Base-by-base conservation (phyloP, 192 early-diverging fungal species). In the Linnemannia schmuckeri region DNA sequence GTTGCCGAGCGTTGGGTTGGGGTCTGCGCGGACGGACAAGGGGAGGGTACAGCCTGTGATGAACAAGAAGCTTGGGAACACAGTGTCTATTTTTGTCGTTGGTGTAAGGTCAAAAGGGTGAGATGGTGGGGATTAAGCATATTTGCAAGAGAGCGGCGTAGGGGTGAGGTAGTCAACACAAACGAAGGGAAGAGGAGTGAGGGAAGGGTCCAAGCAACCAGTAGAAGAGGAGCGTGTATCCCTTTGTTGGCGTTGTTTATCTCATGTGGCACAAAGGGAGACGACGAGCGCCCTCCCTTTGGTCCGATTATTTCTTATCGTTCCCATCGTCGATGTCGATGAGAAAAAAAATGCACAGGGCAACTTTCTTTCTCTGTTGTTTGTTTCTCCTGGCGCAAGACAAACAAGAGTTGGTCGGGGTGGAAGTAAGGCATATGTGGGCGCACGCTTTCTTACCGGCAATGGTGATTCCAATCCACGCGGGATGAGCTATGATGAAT, bases 51-150 rank as follows among this genome's bases (percentile, higher is more conserved):
- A 84, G 10, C 93, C 93, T 10, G 85, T 87, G 35, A 93, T 90
- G 72, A 93, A 93, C 1, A 93, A 55, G 68, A 93, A 93, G 41
- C 80, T 81, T 24, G 93, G 93, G 86, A 93, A 93, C n/a, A 93
- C 89, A 0, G 88, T 75, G 74, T 93, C 93, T 83, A 63, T 46
- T 41, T 30, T 42, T 40, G 42, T 68, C 49, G 22, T 72, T 55
- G 38, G 17, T 49, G 61, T 13, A 12, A 33, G 10, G 37, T 3
- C 61, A 13, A 12, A 1, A 66, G 30, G 9, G 30, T 9, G 0
- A 33, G 27, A 13, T 8, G 8, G 12, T 33, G 30, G 3, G 61
- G n/a, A 15, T 57, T 27, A 57, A 24, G 61, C 10, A 66, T 15
- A 30, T 13, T 27, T 10, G 7, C 0, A 15, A 66, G 61, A 66